phyloP scores from a whole-genome alignment of 805 yeast species.

The Candida berthetii region DNA sequence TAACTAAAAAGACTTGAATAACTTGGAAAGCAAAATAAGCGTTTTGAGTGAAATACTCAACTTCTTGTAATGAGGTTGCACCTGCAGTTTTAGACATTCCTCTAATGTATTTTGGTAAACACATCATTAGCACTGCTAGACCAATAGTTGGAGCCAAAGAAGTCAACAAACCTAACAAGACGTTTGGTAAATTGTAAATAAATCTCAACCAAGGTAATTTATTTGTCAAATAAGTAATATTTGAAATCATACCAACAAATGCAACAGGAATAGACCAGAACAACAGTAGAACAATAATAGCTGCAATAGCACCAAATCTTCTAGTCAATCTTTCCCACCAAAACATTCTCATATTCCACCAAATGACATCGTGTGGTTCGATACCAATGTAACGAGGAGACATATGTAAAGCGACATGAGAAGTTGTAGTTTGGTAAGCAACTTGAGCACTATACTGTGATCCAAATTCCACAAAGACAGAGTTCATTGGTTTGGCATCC shows the following conservation, averaged over 20 bases:
- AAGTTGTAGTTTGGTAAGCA: conserved; percentile 57
- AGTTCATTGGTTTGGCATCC: conserved; percentile 58
- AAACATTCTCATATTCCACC: conserved; percentile 70
- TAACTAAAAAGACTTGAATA: conserved; percentile 64
- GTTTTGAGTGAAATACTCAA: conserved; percentile 61
- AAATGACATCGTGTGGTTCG: conserved; percentile 55
- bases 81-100: conserved; percentile 58
- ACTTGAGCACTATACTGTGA: conserved; percentile 71
- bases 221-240: conserved; percentile 55
- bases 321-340: conserved; percentile 75
- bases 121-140: conserved; percentile 57
- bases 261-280: conserved; percentile 80
- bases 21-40: conserved; percentile 67
- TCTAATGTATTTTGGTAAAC: conserved; percentile 62
- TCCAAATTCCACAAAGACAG: conserved; percentile 74
- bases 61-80: conserved; percentile 44
- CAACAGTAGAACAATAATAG: conserved; percentile 48
- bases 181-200: conserved; percentile 48
- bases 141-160: conserved; percentile 64
- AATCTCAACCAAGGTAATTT: conserved; percentile 49
- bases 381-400: conserved; percentile 55
- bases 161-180: conserved; percentile 56
- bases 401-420: conserved; percentile 63
- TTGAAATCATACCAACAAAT: conserved; percentile 70
- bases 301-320: conserved; percentile 42